Base-by-base conservation (phyloP, 768 basidiomycete species). In the Suillus fuscotomentosus region DNA sequence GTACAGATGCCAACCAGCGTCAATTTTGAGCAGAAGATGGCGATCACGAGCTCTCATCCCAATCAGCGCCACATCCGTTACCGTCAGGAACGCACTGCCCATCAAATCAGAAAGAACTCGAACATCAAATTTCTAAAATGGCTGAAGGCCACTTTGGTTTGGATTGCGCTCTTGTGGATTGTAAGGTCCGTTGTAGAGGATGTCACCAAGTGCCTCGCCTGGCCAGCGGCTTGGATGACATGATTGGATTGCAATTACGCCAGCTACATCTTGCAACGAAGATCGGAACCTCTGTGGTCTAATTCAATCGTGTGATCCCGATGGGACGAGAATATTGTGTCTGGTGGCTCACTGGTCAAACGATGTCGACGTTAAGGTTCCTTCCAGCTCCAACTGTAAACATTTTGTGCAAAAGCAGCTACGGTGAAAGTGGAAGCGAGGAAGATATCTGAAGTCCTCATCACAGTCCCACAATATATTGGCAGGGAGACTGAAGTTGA, bases 371-470 rank as follows among this genome's bases (percentile, higher is more conserved):
- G 10, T 66, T 71, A 38, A 84, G 31, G 17, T 64, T 63, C 2
- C 69, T 62, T 22, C 82, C 82, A 27, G 76, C 71, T 0, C 41
- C 14, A 9, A 86, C 70, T 15, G 67, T 47, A 38, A 8, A 78
- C 67, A 31, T 66, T 64, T 63, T 87, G 84, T 3, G 80, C 83
- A 31, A 81, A 60, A 5, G 73, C 77, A 24, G 69, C 20, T 34
- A n/a, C 53, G 5, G 20, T 31, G 51, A 53, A 34, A 20, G 11
- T 20, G 31, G 51, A 20, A 54, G 5, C 11, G 20, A 34, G 11
- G 6, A n/a, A 13, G 20, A 54, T n/a, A 34, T 31, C 20, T 34
- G 9, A 54, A 53, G 31, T 31, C 31, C 31, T 53, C 51, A 11
- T 53, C 17, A 17, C 51, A 53, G 17, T 53, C 20, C 24, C 7